Evolutionary conservation across 2,329 filamentous ascomycete species (phyloP), one percentile per base, ranked within the genome.

Genomic region (Neonectria magnoliae): DNA sequence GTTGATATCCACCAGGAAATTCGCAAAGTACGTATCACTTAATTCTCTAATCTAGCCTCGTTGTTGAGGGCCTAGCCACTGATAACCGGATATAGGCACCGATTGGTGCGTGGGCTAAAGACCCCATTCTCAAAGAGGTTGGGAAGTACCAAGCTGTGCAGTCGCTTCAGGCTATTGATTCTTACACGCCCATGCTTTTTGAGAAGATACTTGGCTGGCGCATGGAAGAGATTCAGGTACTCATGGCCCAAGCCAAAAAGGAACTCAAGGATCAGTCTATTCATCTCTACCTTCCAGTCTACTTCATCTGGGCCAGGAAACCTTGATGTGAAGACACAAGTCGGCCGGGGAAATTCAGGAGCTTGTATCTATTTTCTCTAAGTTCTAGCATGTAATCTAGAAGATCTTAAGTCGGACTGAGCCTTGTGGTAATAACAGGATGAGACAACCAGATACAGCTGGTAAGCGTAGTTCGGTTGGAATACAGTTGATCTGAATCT

Each of bases 1-100:
- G 47, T 58, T 2, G 60, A 58, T 16, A 44, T 58, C 8, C 55
- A 58, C 22, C 53, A 62, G 7, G 54, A 62, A 31, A n/a, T 62
- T 1, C 54, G 22, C 38, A 60, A 61, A 51, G 51, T 56, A 16
- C 14, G 45, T 29, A 8, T 25, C 20, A 14, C 13, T 47, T 16
- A 6, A 9, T 14, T 1, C 33, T 38, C 5, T 38, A 7, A n/a
- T 38, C 14, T 7, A 16, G 14, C 36, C 14, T 38, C 36, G 2
- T n/a, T 38, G 2, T 38, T 2, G 33, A 38, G 2, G 3, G 14
- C 3, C 36, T 8, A 38, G 36, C 14, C 1, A 38, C 6, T 38
- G 16, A 8, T 8, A 38, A 3, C 14, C 16, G 14, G 2, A 3
- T 9, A 45, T 25, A 47, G 44, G 13, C 25, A 16, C 44, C 44